These are phyloP conservation scores for Fraxinus greggii DNA, from an alignment of 305 asterid genomes.

Conservation along the genomic window DNA sequence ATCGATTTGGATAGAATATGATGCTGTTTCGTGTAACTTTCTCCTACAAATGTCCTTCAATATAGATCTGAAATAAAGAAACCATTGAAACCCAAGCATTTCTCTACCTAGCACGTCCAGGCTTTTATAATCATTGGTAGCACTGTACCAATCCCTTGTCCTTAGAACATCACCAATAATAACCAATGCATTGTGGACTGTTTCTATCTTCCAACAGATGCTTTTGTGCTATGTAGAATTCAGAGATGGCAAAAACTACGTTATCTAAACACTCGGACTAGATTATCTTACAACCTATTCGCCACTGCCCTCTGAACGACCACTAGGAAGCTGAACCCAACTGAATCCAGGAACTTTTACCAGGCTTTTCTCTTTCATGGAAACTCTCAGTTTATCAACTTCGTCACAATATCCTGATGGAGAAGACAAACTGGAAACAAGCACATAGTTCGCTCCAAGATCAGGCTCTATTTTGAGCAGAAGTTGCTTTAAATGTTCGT, in stretches of 20 bases:
- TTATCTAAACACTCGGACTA: neutral
- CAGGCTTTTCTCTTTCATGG: slow-evolving; percentile 51
- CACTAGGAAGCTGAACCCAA: slow-evolving; percentile 41
- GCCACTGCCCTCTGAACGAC: slow-evolving; percentile 13
- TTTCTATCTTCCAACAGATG: neutral
- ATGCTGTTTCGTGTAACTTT: neutral
- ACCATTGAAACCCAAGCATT: neutral
- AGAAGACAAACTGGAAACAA: slow-evolving; percentile 42
- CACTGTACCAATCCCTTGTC: neutral
- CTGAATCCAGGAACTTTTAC: slow-evolving; percentile 58
- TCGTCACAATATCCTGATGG: slow-evolving; percentile 26
- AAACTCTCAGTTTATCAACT: slow-evolving; percentile 33
- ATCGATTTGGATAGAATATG: neutral
- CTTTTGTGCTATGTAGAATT: neutral
- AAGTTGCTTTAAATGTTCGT: slow-evolving; percentile 39
- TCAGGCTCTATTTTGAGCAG: slow-evolving; percentile 54
- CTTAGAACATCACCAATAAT: neutral
- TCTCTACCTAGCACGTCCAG: neutral
- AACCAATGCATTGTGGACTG: neutral
- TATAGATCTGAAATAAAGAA: neutral
- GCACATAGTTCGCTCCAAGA: slow-evolving; percentile 67
- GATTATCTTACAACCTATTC: neutral
- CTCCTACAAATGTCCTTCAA: neutral
- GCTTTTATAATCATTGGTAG: neutral
- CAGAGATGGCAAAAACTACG: neutral